These are phyloP conservation scores for Lepidium africanum DNA, from an alignment of 345 rosid species.

Conservation along the genomic window DNA sequence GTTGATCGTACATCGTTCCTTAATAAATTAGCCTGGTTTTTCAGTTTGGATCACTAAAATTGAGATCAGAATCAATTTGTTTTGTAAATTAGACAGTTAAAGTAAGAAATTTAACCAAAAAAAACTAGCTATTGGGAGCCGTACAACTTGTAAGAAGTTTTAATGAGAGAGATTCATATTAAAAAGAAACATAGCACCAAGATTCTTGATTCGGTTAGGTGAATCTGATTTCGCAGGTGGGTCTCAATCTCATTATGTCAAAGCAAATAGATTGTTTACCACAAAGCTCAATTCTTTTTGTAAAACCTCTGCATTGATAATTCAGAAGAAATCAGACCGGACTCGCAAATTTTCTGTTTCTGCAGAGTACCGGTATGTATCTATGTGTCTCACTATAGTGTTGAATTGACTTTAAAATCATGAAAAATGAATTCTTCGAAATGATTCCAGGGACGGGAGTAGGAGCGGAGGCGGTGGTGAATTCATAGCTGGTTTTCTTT, in stretches of 20 bases:
- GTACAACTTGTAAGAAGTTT: background rate
- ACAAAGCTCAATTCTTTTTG: constrained; percentile 35
- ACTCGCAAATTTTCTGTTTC: constrained; percentile 38
- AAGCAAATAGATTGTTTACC: constrained; percentile 33
- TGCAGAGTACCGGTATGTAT: constrained; percentile 50
- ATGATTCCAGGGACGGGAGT: constrained; percentile 39
- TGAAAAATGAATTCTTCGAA: background rate
- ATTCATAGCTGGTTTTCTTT: constrained; percentile 77
- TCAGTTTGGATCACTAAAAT: background rate
- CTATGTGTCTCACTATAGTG: background rate
- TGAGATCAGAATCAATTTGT: background rate
- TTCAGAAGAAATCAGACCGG: constrained; percentile 35
- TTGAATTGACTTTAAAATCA: background rate
- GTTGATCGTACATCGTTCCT: background rate
- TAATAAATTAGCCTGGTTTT: background rate
- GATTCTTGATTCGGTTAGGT: background rate
- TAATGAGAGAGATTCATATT: background rate
- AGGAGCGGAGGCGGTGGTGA: constrained; percentile 70
- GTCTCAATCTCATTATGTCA: constrained; percentile 33
- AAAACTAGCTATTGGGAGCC: background rate
- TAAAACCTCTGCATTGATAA: constrained; percentile 31
- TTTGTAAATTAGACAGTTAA: background rate
- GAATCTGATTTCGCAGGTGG: constrained; percentile 34
- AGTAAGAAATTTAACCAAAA: background rate
- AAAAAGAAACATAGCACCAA: background rate